A percentile compares a stretch with the other conserved stretches of the same genome.
Conservation (phyloP, 176 grass and related monocot species). For the Poa annua region DNA sequence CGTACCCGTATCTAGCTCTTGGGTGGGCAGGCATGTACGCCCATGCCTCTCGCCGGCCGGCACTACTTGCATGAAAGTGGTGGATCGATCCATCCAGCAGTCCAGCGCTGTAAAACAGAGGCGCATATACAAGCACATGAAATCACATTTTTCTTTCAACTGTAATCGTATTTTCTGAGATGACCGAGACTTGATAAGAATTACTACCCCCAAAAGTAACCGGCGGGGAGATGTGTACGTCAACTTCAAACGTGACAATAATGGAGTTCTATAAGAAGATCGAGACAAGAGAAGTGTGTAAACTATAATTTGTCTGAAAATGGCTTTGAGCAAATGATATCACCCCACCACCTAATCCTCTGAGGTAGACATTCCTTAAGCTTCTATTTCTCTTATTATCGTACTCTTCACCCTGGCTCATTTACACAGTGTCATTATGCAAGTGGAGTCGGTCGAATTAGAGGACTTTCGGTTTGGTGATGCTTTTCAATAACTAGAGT, state of each 20-base stretch:
- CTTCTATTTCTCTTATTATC: slow-evolving; percentile 41
- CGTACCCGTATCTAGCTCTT: slow-evolving; percentile 6
- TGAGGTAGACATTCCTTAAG: not conserved
- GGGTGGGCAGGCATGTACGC: not conserved
- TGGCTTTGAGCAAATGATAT: slow-evolving; percentile 48
- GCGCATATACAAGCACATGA: not conserved
- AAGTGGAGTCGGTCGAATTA: not conserved
- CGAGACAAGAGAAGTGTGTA: slow-evolving; percentile 21
- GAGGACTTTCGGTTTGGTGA: not conserved
- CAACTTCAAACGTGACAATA: slow-evolving; percentile 7
- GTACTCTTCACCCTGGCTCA: slow-evolving; percentile 19
- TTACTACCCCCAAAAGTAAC: not conserved
- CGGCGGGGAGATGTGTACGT: slow-evolving; percentile 33
- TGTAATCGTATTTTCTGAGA: too few relatives aligned
- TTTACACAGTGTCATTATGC: not conserved
- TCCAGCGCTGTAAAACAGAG: slow-evolving; percentile 4
- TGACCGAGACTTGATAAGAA: too few relatives aligned
- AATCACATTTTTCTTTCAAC: too few relatives aligned
- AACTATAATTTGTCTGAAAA: slow-evolving; percentile 32
- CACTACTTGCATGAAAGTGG: not conserved
- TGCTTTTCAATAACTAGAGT: not conserved
- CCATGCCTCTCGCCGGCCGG: slow-evolving; percentile 13
- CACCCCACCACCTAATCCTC: slow-evolving; percentile 71
- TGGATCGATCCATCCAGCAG: not conserved
- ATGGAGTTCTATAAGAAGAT: slow-evolving; percentile 32